These are phyloP conservation scores for Mycena kentingensis DNA, from an alignment of 768 basidiomycete genomes.

Conservation along the genomic window DNA sequence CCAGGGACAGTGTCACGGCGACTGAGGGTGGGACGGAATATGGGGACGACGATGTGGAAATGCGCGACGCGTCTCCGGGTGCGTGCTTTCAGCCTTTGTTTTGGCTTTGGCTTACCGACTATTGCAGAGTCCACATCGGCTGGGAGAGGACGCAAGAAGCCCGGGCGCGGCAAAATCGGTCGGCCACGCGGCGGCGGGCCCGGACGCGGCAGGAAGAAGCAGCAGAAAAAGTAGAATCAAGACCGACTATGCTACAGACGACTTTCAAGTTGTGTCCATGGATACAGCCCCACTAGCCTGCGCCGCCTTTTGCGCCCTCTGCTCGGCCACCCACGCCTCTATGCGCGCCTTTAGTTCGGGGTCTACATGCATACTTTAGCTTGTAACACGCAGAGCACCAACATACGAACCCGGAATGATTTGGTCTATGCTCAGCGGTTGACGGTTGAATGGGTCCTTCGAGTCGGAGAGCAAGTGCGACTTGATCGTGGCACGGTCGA, in stretches of 20 bases:
- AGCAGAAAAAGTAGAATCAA: conserved; percentile 14
- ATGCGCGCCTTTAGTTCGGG: conserved; percentile 74
- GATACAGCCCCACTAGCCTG: neutral
- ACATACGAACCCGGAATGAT: conserved; percentile 64
- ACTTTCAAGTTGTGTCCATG: conserved; percentile 17
- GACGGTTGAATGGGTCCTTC: conserved; percentile 95
- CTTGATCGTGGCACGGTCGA: conserved; percentile 94
- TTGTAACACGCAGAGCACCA: neutral
- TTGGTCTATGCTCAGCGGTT: conserved; percentile 77
- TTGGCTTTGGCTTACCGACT: neutral
- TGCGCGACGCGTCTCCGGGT: conserved; percentile 63
- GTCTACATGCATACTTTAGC: conserved; percentile 42
- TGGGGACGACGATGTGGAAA: conserved; percentile 67
- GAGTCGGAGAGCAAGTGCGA: conserved; percentile 89
- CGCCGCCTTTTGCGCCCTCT: conserved; percentile 43
- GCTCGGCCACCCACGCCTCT: conserved; percentile 65
- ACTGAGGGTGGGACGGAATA: conserved; percentile 74
- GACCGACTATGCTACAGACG: conserved; percentile 1
- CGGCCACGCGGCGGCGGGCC: neutral
- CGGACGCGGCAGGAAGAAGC: conserved; percentile 12
- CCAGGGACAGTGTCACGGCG: conserved; percentile 68
- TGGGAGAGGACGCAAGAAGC: neutral
- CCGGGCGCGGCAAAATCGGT: neutral
- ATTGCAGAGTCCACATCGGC: neutral
- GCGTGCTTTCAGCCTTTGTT: conserved; percentile 23